These are phyloP conservation scores for Sporothrix pallida DNA, from an alignment of 2,329 filamentous ascomycete species.

Conservation along the genomic window DNA sequence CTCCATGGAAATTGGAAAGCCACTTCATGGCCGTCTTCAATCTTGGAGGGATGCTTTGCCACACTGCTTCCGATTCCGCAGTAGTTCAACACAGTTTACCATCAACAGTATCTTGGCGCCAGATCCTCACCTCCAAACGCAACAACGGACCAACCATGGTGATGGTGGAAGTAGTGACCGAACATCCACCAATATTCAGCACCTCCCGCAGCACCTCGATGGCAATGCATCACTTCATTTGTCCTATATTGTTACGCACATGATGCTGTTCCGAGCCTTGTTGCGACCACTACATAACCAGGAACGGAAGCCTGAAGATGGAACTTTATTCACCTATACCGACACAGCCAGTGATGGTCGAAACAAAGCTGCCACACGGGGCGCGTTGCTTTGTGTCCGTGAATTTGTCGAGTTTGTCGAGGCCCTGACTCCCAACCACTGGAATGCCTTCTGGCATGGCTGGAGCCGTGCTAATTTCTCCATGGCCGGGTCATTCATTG, in stretches of 20 bases:
- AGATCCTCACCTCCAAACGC: background rate
- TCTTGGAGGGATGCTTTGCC: slow-evolving; percentile 45
- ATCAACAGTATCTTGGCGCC: slow-evolving; percentile 5
- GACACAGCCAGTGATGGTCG: background rate
- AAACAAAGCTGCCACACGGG: slow-evolving; percentile 33
- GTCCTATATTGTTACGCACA: slow-evolving; percentile 46
- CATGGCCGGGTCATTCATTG: slow-evolving; percentile 38
- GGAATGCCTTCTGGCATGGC: slow-evolving; percentile 40
- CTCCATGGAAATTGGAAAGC: slow-evolving; percentile 43
- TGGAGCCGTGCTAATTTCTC: slow-evolving; percentile 38
- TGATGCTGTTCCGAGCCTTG: slow-evolving; percentile 46
- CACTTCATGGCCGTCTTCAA: slow-evolving; percentile 42
- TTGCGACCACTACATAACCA: slow-evolving; percentile 40
- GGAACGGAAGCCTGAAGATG: no score
- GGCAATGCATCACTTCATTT: slow-evolving; percentile 44
- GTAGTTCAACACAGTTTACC: background rate
- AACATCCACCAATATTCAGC: background rate
- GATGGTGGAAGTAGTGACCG: background rate
- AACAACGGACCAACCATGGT: background rate
- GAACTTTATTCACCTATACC: no score
- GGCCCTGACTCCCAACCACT: slow-evolving; percentile 33
- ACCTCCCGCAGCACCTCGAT: slow-evolving; percentile 36
- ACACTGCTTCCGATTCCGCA: slow-evolving; percentile 13
- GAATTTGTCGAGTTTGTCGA: slow-evolving; percentile 40
- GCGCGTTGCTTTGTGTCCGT: slow-evolving; percentile 35